Evolutionary conservation across 2,329 filamentous ascomycete species (phyloP).

Genomic region (Neobulgaria alba): DNA sequence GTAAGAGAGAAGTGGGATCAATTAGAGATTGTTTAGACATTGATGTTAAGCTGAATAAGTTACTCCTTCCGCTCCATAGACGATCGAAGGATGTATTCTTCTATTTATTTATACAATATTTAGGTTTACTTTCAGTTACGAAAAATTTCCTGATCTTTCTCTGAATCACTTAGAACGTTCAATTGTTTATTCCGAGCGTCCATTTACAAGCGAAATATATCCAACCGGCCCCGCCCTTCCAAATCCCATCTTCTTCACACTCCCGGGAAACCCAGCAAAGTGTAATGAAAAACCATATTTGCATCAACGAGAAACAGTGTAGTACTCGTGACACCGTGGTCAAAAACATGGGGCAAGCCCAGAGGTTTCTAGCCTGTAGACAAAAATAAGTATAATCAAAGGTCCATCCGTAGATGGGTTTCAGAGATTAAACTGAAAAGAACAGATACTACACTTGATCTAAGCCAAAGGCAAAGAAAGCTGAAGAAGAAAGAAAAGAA

Average conservation of each 20-base stretch:
- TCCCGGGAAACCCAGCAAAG: conserved; percentile 38
- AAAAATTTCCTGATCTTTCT: too few species aligned
- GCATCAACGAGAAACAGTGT: conserved; percentile 68
- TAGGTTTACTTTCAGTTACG: too few species aligned
- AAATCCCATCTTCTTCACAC: conserved; percentile 57
- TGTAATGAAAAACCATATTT: conserved; percentile 52
- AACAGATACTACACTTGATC: conserved; percentile 45
- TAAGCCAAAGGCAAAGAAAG: conserved; percentile 6
- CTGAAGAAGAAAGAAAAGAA: conserved; percentile 4
- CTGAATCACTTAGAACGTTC: too few species aligned
- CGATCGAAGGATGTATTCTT: too few species aligned
- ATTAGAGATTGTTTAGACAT: too few species aligned
- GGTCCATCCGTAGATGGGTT: conserved; percentile 64
- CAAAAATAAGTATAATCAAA: conserved; percentile 83
- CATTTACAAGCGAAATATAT: too few species aligned
- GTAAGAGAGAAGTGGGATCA: too few species aligned
- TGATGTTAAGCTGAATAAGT: too few species aligned
- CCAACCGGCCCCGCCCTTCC: too few species aligned
- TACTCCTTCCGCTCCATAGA: too few species aligned
- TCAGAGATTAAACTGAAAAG: conserved; percentile 97
- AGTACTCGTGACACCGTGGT: conserved; percentile 67
- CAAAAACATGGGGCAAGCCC: conserved; percentile 60
- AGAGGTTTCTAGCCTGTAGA: conserved; percentile 45
- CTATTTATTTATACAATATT: too few species aligned
- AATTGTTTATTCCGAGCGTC: too few species aligned